A percentile compares a stretch with the other conserved stretches of the same genome.
phyloP scores from a whole-genome alignment of 805 yeast genomes.

The Saccharomyces cerevisiae region DNA sequence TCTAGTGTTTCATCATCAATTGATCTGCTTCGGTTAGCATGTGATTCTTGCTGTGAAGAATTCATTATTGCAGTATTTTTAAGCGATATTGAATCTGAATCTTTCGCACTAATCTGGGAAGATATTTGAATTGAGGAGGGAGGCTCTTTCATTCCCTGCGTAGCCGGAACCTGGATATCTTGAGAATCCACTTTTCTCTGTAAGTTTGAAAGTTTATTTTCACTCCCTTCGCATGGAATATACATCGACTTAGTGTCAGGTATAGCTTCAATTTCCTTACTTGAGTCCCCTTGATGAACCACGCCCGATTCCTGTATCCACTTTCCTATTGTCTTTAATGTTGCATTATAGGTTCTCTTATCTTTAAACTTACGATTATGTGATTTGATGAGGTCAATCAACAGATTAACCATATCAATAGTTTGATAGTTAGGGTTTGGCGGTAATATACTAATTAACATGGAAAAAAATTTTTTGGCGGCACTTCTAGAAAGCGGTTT shows the following conservation, averaged over 20 bases:
- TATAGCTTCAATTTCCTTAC: too few species aligned
- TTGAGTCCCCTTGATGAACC: neutral
- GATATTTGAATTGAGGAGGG: neutral
- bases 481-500: neutral
- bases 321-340: neutral
- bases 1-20: neutral
- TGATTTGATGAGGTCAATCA: neutral
- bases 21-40: neutral
- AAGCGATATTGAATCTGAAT: neutral
- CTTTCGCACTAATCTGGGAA: neutral
- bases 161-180: constrained; percentile 10
- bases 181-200: neutral
- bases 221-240: neutral
- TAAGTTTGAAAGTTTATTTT: neutral
- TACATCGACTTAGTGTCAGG: neutral
- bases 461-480: neutral
- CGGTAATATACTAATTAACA: neutral
- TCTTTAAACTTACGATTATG: neutral
- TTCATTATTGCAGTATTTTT: neutral
- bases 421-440: neutral
- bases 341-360: neutral
- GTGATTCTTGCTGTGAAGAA: neutral
- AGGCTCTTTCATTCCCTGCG: constrained; percentile 2
- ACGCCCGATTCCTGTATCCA: neutral
- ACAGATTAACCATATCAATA: neutral